These are phyloP conservation scores for Musa itinerans DNA, from an alignment of 176 grass and related monocot genomes.

Conservation along the genomic window DNA sequence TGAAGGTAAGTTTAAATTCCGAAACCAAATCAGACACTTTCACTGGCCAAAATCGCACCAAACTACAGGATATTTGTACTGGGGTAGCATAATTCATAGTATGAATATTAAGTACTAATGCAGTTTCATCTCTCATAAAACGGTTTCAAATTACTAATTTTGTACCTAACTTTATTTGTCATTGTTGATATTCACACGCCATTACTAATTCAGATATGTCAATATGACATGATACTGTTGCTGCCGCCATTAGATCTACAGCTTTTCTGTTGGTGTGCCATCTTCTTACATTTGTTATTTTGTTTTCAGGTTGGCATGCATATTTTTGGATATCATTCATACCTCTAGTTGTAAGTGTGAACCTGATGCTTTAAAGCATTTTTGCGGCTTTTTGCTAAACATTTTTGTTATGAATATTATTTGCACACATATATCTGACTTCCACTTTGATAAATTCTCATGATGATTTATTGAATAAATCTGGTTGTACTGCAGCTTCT, in stretches of 20 bases:
- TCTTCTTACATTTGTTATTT: background rate
- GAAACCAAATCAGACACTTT: background rate
- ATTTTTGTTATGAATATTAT: no score
- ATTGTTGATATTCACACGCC: no score
- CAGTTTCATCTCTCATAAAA: no score
- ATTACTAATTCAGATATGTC: no score
- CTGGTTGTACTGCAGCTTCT: conserved; percentile 30
- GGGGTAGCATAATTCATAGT: no score
- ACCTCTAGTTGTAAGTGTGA: conserved; percentile 68
- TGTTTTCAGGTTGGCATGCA: conserved; percentile 50
- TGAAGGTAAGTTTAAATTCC: conserved; percentile 36
- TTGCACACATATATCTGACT: no score
- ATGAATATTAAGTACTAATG: no score
- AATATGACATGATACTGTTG: background rate
- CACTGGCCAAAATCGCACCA: background rate
- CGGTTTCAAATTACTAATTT: no score
- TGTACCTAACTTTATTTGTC: no score
- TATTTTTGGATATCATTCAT: conserved; percentile 61
- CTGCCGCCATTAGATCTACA: background rate
- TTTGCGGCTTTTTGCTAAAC: no score
- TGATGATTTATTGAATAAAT: background rate
- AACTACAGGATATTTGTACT: background rate
- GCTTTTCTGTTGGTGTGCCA: background rate
- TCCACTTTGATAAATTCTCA: background rate
- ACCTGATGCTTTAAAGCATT: no score